Evolutionary conservation across 2,329 filamentous ascomycete genomes (phyloP), one percentile per base, ranked within the genome.

Genomic region (Xylariaceae sp.): DNA sequence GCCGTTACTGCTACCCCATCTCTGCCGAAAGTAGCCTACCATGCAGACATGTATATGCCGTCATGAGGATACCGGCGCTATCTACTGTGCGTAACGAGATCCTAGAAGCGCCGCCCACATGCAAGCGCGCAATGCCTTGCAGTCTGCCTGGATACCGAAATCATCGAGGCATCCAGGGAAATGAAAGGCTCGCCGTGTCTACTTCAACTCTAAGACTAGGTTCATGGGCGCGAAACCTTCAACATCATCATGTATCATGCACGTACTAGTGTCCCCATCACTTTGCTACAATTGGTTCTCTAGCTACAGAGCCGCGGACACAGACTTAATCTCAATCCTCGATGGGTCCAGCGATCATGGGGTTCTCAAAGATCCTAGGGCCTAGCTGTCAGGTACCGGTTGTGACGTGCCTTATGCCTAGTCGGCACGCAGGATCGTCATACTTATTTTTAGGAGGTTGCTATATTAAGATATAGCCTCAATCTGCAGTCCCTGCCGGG

Each of bases 391-490:
- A 65, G 26, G 47, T 61, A 44, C 59, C 46, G 39, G 34, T 47
- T 36, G 17, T 62, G 54, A 61, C 58, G 45, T 63, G 60, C 55
- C 40, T 52, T 31, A 39, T 45, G 46, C 45, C 39, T 23, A 43
- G 56, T 49, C 46, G 33, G 52, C 64, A 58, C 46, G 61, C 57
- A 52, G 57, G 58, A 64, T 58, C 60, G 45, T 46, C 63, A 58
- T 49, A 43, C 61, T 67, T 72, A 71, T 72, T 74, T 73, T 73
- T 73, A 70, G 71, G 62, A 55, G 47, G 58, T 68, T 76, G 63
- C 73, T 75, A 75, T 72, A 72, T 69, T 72, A 69, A 71, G 73
- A 63, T 59, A 60, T 64, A 73, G 71, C 68, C 72, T 73, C 70
- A 68, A 68, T 62, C 61, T 74, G 73, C 70, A 75, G 67, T 69